Base-by-base conservation (phyloP, 2,329 filamentous ascomycete genomes). In the Clonostachys solani region DNA sequence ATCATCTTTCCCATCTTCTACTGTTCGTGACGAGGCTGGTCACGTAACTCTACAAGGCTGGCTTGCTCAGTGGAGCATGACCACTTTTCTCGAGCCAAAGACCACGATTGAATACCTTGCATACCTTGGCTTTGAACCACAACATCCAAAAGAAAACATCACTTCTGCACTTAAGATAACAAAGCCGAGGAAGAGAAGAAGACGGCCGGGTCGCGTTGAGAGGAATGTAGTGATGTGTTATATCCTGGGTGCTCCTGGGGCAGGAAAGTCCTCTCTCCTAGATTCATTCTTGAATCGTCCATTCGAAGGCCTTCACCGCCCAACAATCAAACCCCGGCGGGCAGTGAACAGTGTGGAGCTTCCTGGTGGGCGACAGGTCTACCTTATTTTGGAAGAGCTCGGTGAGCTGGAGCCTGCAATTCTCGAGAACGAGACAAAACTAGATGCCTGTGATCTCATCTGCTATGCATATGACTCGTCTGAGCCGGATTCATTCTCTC, bases 61-160 rank as follows among this genome's bases (percentile, higher is more conserved):
- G 94, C 80, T 99, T 36, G 94, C 94, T 5, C 94, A 99, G 60
- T 99, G 94, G 94, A 96, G 92, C 63, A 99, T 99, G 94, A 99
- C 94, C 1, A 99, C 94, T 0, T 99, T 97, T 59, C 83, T 95
- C 50, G 92, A 95, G 48, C 92, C 94, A 12, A 95, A 94, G 62
- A 96, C 90, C 1, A 97, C 94, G 1, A 77, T 99, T 5, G 92
- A 95, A 57, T 99, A 99, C 63, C 82, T 99, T 3, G 94, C 94
- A 4, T 96, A 96, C 62, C 83, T 99, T 3, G 94, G 94, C 2
- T 99, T 96, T 59, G 94, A 97, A 62, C 85, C 89, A 3, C 74
- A 82, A 3, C 87, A 87, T 56, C 74, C 80, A n/a, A 87, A 86
- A 49, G 85, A 87, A 37, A 84, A 85, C 0, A 90, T 89, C 2